Conservation (phyloP, 306 rosid genomes). For the Lupinus albus region DNA sequence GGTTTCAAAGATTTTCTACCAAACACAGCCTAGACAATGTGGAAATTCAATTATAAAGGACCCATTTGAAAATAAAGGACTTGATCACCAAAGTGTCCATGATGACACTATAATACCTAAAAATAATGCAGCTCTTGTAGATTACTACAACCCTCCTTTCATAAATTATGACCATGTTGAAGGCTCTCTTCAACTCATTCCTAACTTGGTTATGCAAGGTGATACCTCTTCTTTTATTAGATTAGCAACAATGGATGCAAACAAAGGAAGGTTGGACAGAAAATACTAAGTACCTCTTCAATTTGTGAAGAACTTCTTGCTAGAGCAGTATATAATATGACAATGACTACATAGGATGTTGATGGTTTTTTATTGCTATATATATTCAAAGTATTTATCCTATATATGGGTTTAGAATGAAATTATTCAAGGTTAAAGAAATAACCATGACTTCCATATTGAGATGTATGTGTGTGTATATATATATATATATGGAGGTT, state of each 20-base stretch:
- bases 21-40: slow-evolving; percentile 85
- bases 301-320: slow-evolving; percentile 31
- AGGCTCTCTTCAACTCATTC: slow-evolving; percentile 65
- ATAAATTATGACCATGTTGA: slow-evolving; percentile 61
- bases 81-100: slow-evolving; percentile 34
- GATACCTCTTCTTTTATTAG: slow-evolving; percentile 67
- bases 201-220: slow-evolving; percentile 78
- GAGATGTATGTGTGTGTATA: background rate
- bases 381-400: slow-evolving; percentile 34
- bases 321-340: slow-evolving; percentile 20
- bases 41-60: slow-evolving; percentile 52
- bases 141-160: slow-evolving; percentile 55
- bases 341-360: slow-evolving; percentile 30
- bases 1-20: slow-evolving; percentile 85
- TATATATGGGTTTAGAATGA: slow-evolving; percentile 29
- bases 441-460: slow-evolving; percentile 13
- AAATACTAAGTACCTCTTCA: slow-evolving; percentile 39
- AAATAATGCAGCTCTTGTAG: slow-evolving; percentile 52
- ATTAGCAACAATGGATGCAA: slow-evolving; percentile 59
- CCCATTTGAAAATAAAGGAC: slow-evolving; percentile 39
- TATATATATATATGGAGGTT: background rate
- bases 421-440: slow-evolving; percentile 12
- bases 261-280: slow-evolving; percentile 59
- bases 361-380: slow-evolving; percentile 24
- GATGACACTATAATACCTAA: slow-evolving; percentile 37